phyloP scores from a whole-genome alignment of 306 rosid species.

The Ammopiptanthus mongolicus region DNA sequence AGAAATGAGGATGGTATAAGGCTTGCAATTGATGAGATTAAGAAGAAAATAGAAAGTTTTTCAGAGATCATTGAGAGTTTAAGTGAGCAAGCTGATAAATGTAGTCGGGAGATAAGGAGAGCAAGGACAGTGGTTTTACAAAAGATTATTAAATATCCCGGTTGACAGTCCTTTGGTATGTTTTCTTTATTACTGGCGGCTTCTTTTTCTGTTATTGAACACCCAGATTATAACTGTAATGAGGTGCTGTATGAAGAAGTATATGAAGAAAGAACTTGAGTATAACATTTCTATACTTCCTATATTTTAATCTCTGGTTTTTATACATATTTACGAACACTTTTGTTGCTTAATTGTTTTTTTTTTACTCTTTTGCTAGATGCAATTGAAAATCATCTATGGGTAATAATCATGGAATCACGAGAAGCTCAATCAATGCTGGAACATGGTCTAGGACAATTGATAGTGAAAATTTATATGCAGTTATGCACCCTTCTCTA shows the following conservation, averaged over 20 bases:
- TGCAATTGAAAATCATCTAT: slow-evolving; percentile 13
- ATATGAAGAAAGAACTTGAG: slow-evolving; percentile 17
- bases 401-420: background rate
- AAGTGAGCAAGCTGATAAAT: slow-evolving; percentile 57
- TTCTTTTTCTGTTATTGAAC: background rate
- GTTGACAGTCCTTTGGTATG: slow-evolving; percentile 25
- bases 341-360: slow-evolving; percentile 3
- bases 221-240: slow-evolving; percentile 2
- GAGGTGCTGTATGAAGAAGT: background rate
- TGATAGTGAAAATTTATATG: background rate
- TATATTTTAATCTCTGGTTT: background rate
- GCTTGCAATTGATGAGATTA: slow-evolving; percentile 71
- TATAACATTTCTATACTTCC: background rate
- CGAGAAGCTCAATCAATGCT: background rate
- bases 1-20: slow-evolving; percentile 60
- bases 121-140: slow-evolving; percentile 69
- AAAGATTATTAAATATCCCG: slow-evolving; percentile 45
- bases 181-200: background rate
- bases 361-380: background rate
- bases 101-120: slow-evolving; percentile 51
- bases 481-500: background rate
- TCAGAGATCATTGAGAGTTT: slow-evolving; percentile 48
- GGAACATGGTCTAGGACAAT: background rate
- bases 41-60: slow-evolving; percentile 65
- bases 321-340: background rate